Conservation (phyloP, 2,329 filamentous ascomycete genomes). For the Scedosporium boydii region DNA sequence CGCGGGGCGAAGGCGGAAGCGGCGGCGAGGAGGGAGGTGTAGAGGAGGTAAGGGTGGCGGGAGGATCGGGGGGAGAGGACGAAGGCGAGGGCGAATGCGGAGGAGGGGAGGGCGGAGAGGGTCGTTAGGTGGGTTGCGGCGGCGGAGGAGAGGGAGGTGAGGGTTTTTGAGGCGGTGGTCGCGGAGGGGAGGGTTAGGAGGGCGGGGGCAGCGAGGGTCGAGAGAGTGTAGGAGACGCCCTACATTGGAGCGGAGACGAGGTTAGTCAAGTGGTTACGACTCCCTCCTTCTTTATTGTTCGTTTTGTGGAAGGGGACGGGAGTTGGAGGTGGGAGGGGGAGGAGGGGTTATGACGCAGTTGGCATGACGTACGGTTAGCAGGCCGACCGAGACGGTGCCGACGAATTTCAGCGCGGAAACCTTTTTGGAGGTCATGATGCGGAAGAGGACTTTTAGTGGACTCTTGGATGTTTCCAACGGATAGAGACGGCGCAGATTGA, state of each 20-base stretch:
- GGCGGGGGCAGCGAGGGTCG: constrained; percentile 66
- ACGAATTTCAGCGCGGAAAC: constrained; percentile 84
- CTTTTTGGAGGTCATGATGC: constrained; percentile 54
- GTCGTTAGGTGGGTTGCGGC: constrained; percentile 56
- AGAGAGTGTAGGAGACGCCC: constrained; percentile 84
- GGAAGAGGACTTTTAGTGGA: background rate
- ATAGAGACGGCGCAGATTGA: background rate
- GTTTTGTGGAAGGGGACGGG: background rate
- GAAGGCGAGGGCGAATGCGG: constrained; percentile 70
- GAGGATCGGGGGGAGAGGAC: constrained; percentile 61
- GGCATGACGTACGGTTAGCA: constrained; percentile 63
- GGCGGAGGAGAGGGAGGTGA: constrained; percentile 55
- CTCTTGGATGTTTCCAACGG: background rate
- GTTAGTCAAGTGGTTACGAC: background rate
- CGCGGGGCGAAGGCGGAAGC: constrained; percentile 48
- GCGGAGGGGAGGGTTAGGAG: constrained; percentile 75
- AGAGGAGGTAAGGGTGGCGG: constrained; percentile 84
- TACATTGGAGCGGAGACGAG: constrained; percentile 24
- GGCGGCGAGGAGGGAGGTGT: constrained; percentile 63
- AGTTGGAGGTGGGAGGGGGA: background rate
- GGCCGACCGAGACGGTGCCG: constrained; percentile 78
- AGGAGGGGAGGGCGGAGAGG: constrained; percentile 59
- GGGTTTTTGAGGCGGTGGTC: constrained; percentile 57
- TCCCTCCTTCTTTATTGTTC: background rate
- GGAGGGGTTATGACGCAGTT: background rate